A percentile compares a stretch with the other conserved stretches of the same genome.
Conservation (phyloP, 768 basidiomycete species). For the Leccinum incarnatum region DNA sequence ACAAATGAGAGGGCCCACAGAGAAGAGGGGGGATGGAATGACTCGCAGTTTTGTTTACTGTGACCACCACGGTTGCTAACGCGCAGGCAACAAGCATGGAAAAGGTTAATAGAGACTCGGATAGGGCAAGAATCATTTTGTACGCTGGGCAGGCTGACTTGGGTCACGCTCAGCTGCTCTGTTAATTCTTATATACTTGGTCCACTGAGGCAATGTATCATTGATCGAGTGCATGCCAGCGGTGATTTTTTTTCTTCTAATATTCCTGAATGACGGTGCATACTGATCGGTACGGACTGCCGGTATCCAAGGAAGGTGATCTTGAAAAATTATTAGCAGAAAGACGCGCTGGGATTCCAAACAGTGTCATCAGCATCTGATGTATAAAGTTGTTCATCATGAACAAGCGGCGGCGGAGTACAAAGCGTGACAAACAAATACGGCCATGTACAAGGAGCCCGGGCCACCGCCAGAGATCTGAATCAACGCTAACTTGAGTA, state of each 20-base stretch:
- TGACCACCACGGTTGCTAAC: slow-evolving; percentile 32
- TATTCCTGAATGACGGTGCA: not conserved
- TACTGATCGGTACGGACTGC: not conserved
- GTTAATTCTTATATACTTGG: not conserved
- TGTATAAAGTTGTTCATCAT: too few relatives aligned
- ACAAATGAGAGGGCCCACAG: slow-evolving; percentile 36
- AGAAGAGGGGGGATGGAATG: slow-evolving; percentile 51
- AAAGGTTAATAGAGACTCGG: not conserved
- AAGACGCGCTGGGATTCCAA: too few relatives aligned
- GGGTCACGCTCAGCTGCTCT: too few relatives aligned
- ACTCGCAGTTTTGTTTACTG: slow-evolving; percentile 44
- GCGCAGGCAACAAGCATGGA: not conserved
- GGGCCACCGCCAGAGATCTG: too few relatives aligned
- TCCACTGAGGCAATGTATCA: not conserved
- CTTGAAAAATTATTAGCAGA: not conserved
- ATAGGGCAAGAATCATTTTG: not conserved
- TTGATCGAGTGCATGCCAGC: not conserved
- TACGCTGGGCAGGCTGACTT: too few relatives aligned
- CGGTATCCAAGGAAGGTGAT: not conserved
- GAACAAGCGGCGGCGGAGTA: too few relatives aligned
- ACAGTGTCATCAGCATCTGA: too few relatives aligned
- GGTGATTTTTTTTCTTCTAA: not conserved
- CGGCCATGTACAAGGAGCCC: too few relatives aligned
- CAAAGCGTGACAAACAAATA: not conserved
- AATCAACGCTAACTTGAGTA: too few relatives aligned